Evolutionary conservation across 495 filamentous ascomycete species (phyloP), one percentile per base, ranked within the genome.

Genomic region (Neurospora sp.): DNA sequence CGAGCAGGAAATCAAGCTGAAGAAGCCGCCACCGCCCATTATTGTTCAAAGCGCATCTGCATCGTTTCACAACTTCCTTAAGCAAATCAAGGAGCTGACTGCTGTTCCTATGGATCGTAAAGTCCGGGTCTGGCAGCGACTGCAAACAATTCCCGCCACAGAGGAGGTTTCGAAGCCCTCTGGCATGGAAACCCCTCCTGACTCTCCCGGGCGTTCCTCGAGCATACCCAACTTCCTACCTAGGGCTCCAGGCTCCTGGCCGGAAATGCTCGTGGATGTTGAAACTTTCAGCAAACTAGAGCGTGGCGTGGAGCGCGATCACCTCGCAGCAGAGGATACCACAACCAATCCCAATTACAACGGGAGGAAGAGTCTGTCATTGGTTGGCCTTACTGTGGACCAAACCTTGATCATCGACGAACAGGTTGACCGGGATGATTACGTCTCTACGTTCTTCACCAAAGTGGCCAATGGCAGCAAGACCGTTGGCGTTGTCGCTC

Each of bases 351-450:
- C 82, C 16, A 94, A 95, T 12, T 95, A 94, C 81, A 95, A 97
- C 74, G 91, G 92, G 35, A 86, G 81, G 42, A 87, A 88, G 79
- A 88, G 84, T 14, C 78, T 97, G 68, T 82, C 85, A 27, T 78
- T 88, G 22, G 87, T 87, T 39, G 93, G 91, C 7, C 84, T 97
- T 6, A 86, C 86, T 39, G 86, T 88, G 27, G 90, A 91, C 72
- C 87, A 91, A 72, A 87, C 89, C 12, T 83, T 97, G 53, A 86
- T 97, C 31, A 81, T 98, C 1, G 94, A 97, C 79, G 94, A 97
- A 77, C 84, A 87, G 73, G 81, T 91, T n/a, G 85, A 81, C 27
- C 85, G 86, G 69, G 88, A 89, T 35, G 84, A 87, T 48, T 94
- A 87, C 85, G 85, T 90, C 9, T 93, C 91, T 8, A 85, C 80